Evolutionary conservation across 257 asterid genomes (phyloP), one percentile per base, ranked within the genome.

Genomic region (Solanum etuberosum): DNA sequence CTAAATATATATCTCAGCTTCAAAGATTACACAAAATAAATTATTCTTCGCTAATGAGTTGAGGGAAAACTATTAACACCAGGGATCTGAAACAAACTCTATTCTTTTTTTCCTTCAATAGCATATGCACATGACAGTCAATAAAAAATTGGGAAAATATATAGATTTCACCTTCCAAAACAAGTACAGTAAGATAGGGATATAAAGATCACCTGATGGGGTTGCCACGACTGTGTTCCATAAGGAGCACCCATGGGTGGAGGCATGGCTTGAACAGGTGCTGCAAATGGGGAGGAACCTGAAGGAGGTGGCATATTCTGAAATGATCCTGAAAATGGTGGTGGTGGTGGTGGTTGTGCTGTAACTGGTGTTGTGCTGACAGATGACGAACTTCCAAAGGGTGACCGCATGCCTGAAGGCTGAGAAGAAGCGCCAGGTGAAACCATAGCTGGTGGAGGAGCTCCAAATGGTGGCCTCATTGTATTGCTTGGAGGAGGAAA

Each of bases 141-240:
- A 29, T 4, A 72, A 65, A 67, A 67, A 13, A 16, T 9, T 80
- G 27, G 85, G 38, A 81, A 5, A 18, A 81, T 18, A 81, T 61
- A 81, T 81, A 48, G 27, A 81, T 46, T 29, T 81, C 85, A 81
- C 43, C 85, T 81, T 81, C n/a, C 12, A 81, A 78, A 81, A 48
- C 85, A 81, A 81, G 42, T 48, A 81, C 68, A 81, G 11, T 9
- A 81, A 81, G 85, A 81, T 48, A 81, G 18, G 68, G 20, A 29
- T 48, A n/a, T 83, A n/a, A 91, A 74, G 38, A 67, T 88, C 76
- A 97, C 99, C 99, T 95, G 99, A 46, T 91, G 95, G 61, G 94
- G 92, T 61, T 96, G 95, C 98, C 98, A 94, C 25, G 96, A 86
- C 91, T 92, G 99, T 90, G 94, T 88, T 70, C 94, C 96, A 77